These are phyloP conservation scores for Penicillium sp. DNA, from an alignment of 2,329 filamentous ascomycete genomes.

Conservation along the genomic window DNA sequence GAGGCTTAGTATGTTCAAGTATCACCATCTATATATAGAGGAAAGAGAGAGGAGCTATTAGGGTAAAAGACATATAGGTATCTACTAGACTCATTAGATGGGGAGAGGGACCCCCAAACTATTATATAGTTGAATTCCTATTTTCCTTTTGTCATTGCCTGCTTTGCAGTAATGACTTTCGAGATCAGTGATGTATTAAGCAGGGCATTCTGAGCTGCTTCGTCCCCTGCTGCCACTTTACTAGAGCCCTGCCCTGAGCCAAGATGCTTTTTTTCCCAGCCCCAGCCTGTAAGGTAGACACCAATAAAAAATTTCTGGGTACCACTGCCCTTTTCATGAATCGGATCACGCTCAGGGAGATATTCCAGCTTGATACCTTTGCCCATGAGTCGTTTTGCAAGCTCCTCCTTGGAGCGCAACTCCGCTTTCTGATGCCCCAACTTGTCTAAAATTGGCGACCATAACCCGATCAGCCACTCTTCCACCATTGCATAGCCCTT, in stretches of 20 bases:
- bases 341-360: slow-evolving; percentile 41
- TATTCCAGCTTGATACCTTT: slow-evolving; percentile 63
- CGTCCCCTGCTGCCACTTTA: slow-evolving; percentile 47
- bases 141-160: slow-evolving; percentile 4
- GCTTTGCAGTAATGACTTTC: slow-evolving; percentile 38
- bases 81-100: too few species aligned
- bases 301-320: slow-evolving; percentile 46
- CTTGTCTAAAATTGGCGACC: slow-evolving; percentile 62
- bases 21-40: too few species aligned
- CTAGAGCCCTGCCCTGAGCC: slow-evolving; percentile 47
- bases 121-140: too few species aligned
- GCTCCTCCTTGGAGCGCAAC: slow-evolving; percentile 53
- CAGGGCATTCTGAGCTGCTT: slow-evolving; percentile 45
- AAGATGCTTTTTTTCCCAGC: slow-evolving; percentile 44
- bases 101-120: too few species aligned
- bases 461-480: slow-evolving; percentile 72
- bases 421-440: slow-evolving; percentile 26
- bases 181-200: slow-evolving; percentile 40
- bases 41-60: too few species aligned
- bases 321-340: slow-evolving; percentile 34
- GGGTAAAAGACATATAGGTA: too few species aligned
- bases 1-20: too few species aligned
- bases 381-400: slow-evolving; percentile 55
- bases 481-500: slow-evolving; percentile 63
- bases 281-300: slow-evolving; percentile 51